Evolutionary conservation across 768 basidiomycete genomes (phyloP), one percentile per base, ranked within the genome.

Genomic region (Leucosporidium creatinivorum): DNA sequence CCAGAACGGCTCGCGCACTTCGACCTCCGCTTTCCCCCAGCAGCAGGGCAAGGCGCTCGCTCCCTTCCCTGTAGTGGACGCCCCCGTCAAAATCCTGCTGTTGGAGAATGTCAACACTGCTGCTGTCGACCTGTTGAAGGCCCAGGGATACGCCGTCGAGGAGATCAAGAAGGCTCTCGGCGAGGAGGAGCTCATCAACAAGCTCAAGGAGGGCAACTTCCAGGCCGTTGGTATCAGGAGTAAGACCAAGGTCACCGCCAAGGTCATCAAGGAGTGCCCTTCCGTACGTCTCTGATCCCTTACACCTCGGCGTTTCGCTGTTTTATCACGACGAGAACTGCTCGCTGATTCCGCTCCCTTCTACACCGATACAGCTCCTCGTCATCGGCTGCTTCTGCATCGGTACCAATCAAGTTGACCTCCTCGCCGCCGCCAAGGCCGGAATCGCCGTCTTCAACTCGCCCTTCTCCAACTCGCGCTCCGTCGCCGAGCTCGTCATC

Each of bases 311-410:
- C 39, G 2, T 44, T 13, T 47, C 44, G 25, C 18, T 23, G 26
- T 28, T 55, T 44, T 3, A n/a, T 18, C 28, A 7, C 10, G 12
- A 33, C 6, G 39, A 2, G 39, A 17, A 44, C 15, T 44, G 21
- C 3, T 10, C 17, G 15, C 62, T 57, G 31, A 31, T 21, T 55
- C 49, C 52, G n/a, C 25, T 31, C n/a, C 36, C 21, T 18, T 8
- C 33, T 57, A 9, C 39, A 17, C 39, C 15, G 15, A 2, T 44
- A 17, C 75, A 99, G 93, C 88, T 99, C 56, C 84, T 97, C 18
- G 90, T 87, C 76, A 91, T 98, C 70, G 94, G 96, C 17, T 99
- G 96, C 79, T 99, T 99, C 84, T 99, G 96, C 80, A 99, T 99
- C 72, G 96, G 96, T 60, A 93, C 91, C 62, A 98, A 98, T 79